Conservation (phyloP, 129 eudicot genomes). For the Tanacetum coccineum region DNA sequence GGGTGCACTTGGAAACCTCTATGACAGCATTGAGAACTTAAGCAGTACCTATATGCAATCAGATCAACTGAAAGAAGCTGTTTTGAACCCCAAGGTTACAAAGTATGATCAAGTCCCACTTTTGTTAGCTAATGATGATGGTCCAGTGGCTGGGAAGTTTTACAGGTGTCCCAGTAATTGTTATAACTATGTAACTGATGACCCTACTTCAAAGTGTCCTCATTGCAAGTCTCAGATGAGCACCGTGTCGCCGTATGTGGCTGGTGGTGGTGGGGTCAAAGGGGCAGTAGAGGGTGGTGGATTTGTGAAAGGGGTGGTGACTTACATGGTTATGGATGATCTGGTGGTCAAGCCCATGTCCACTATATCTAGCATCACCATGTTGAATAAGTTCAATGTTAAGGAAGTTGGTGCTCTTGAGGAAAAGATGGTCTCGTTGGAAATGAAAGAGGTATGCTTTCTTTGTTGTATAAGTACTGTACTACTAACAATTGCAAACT, state of each 20-base stretch:
- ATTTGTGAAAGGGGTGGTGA: too few species aligned
- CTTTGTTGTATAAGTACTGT: too few species aligned
- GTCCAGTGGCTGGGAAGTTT: background rate
- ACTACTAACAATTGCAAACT: too few species aligned
- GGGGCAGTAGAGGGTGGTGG: too few species aligned
- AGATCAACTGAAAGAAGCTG: constrained; percentile 16
- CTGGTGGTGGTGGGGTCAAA: too few species aligned
- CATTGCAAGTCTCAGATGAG: background rate
- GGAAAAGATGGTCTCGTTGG: too few species aligned
- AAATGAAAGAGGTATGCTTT: too few species aligned
- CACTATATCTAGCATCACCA: too few species aligned
- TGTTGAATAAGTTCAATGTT: too few species aligned
- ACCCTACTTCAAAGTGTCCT: constrained; percentile 24
- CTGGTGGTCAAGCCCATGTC: too few species aligned
- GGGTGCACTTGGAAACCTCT: constrained; percentile 33
- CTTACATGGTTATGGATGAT: too few species aligned
- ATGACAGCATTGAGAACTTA: constrained; percentile 30
- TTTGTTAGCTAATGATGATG: constrained; percentile 14
- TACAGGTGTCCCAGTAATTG: constrained; percentile 14
- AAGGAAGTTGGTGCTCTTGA: too few species aligned
- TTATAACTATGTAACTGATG: constrained; percentile 10
- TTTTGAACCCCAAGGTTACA: constrained; percentile 32
- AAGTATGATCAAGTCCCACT: constrained; percentile 17
- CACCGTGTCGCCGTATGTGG: background rate
- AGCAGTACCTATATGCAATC: constrained; percentile 17